Base-by-base conservation (phyloP, 1,284 basidiomycete genomes). In the Cutaneotrichosporon sp. region DNA sequence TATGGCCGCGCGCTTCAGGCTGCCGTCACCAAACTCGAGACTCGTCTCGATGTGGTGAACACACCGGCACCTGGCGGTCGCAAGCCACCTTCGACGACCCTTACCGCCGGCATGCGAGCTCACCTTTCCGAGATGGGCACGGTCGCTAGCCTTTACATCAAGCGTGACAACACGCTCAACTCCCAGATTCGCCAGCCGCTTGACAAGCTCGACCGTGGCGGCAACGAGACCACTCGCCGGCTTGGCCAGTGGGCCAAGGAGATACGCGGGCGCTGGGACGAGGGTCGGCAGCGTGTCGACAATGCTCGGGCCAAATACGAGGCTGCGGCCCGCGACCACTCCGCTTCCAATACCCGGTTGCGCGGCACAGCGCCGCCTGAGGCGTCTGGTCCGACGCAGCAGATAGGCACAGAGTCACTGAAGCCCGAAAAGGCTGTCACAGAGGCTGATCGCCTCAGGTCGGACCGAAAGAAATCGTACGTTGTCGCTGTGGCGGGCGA, bases 391-490 rank as follows among this genome's bases (percentile, higher is more conserved):
- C n/a, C 29, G 35, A 17, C 25, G n/a, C 10, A 22, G 8, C 19
- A 33, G 22, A 19, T 29, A 17, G 43, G 47, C 20, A 22, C 26
- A 7, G 60, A 62, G 19, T 60, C 49, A 50, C 32, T 48, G 22
- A 54, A 55, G 51, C 35, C 52, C 14, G 57, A 62, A 35, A 45
- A 46, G 29, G 42, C 48, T 0, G 53, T 46, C 1, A 39, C 54
- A 11, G 60, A 62, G 11, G 49, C 51, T 6, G 58, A 57, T 31
- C 46, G 43, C 8, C 17, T 12, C 3, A 41, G 57, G 20, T 44
- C 49, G 3, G 60, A 62, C 35, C 33, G 55, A 14, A 62, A 62
- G 44, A 56, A 49, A 20, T 46, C 52, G 9, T 62, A 62, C 37
- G 29, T 62, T 19, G 52, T 60, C 32, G 52, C 51, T 1, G 22